A percentile compares a stretch with the other conserved stretches of the same genome.
phyloP scores from a whole-genome alignment of 179 eudicot species.

The Corrigiola litoralis region DNA sequence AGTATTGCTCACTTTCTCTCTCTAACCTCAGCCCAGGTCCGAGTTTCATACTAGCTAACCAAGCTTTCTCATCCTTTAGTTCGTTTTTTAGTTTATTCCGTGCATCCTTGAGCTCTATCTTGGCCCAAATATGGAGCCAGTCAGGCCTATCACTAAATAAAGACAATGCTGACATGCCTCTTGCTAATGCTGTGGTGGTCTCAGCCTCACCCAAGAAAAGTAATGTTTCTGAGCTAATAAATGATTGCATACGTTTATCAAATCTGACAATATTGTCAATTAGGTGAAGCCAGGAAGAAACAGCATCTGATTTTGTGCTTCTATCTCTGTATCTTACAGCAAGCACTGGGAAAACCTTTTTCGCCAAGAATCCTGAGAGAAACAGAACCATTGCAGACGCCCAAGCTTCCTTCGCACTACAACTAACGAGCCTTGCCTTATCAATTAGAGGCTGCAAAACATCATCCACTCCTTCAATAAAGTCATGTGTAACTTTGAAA shows the following conservation, averaged over 20 bases:
- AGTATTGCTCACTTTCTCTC: constrained; percentile 23
- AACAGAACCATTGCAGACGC: constrained; percentile 42
- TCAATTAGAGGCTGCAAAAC: constrained; percentile 59
- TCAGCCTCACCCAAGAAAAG: constrained; percentile 23
- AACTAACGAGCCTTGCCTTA: constrained; percentile 38
- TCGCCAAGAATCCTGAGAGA: constrained; percentile 36
- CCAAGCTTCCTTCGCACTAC: constrained; percentile 62
- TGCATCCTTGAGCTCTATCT: constrained; percentile 48
- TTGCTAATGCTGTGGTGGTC: constrained; percentile 16
- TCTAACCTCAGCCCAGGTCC: constrained; percentile 9
- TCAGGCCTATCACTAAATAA: constrained; percentile 42
- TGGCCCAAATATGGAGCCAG: constrained; percentile 51
- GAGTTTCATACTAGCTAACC: constrained; percentile 28
- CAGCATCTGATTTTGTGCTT: constrained; percentile 22
- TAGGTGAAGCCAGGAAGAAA: constrained; percentile 47
- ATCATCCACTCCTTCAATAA: constrained; percentile 45
- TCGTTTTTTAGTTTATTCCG: constrained; percentile 43
- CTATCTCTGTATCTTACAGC: constrained; percentile 35
- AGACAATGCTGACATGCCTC: constrained; percentile 34
- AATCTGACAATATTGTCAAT: constrained; percentile 42
- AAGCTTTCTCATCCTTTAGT: constrained; percentile 34
- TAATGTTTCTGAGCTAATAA: constrained; percentile 36
- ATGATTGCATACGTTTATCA: constrained; percentile 39
- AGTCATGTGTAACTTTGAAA: constrained; percentile 44
- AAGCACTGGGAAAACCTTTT: constrained; percentile 34